Evolutionary conservation across 805 yeast genomes (phyloP).

Genomic region (Teunomyces funiuensis): DNA sequence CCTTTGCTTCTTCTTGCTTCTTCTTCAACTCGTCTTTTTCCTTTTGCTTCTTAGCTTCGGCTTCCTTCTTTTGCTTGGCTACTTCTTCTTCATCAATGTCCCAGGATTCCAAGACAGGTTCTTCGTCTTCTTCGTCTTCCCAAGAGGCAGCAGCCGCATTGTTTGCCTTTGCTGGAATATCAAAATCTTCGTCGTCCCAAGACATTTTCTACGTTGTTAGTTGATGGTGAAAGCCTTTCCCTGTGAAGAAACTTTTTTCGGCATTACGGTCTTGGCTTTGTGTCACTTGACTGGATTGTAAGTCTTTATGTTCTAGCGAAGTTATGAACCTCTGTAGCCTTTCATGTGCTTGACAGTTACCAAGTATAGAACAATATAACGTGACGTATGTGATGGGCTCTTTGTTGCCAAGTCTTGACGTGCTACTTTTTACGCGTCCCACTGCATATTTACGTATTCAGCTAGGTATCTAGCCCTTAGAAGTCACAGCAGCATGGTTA

Average conservation of each 20-base stretch:
- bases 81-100: slow-evolving; percentile 78
- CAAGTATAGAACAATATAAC: too few relatives aligned
- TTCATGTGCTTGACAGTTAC: too few relatives aligned
- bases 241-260: slow-evolving; percentile 5
- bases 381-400: too few relatives aligned
- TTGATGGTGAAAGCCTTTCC: neutral
- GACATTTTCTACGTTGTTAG: slow-evolving; percentile 31
- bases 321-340: too few relatives aligned
- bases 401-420: too few relatives aligned
- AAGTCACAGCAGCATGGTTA: too few relatives aligned
- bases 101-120: slow-evolving; percentile 82
- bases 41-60: slow-evolving; percentile 39
- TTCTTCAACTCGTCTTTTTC: slow-evolving; percentile 45
- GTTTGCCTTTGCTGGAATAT: slow-evolving; percentile 50
- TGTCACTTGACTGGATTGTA: too few relatives aligned
- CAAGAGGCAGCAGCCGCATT: slow-evolving; percentile 62
- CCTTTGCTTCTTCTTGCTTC: slow-evolving; percentile 47
- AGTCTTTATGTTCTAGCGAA: too few relatives aligned
- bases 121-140: slow-evolving; percentile 83
- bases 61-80: slow-evolving; percentile 45
- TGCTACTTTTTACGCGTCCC: too few relatives aligned
- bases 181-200: slow-evolving; percentile 91
- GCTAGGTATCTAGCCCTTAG: too few relatives aligned
- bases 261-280: slow-evolving; percentile 3
- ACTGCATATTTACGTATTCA: too few relatives aligned